A percentile compares a stretch with the other conserved stretches of the same genome.
phyloP scores from a whole-genome alignment of 23 red algal genomes.

The Gracilaria domingensis region DNA sequence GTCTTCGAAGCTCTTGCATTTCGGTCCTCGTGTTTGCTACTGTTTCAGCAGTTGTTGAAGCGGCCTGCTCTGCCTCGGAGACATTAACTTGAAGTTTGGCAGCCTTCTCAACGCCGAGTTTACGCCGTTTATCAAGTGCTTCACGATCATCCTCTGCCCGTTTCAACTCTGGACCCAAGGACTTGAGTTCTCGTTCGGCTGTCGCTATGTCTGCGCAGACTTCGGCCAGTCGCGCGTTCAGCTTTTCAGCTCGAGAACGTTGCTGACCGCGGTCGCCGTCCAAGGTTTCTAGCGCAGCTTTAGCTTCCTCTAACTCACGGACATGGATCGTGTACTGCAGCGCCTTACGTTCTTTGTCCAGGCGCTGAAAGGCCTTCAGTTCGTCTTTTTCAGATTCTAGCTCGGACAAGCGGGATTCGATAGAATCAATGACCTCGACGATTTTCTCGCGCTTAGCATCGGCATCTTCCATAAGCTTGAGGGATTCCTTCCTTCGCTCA shows the following conservation, averaged over 20 bases:
- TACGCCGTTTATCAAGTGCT: conserved; percentile 39
- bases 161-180: conserved; percentile 28
- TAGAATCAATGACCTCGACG: conserved; percentile 84
- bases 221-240: conserved; percentile 39
- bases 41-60: conserved; percentile 38
- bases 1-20: conserved; percentile 60
- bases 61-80: conserved; percentile 54
- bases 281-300: conserved; percentile 76
- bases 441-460: conserved; percentile 87
- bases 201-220: conserved; percentile 50
- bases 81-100: conserved; percentile 73
- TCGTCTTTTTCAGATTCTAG: conserved; percentile 93
- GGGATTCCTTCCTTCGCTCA: conserved; percentile 82
- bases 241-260: conserved; percentile 70
- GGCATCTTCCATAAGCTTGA: conserved; percentile 90
- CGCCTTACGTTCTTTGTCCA: conserved; percentile 89
- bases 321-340: conserved; percentile 83
- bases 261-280: conserved; percentile 57
- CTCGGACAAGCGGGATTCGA: conserved; percentile 87
- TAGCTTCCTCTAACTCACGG: conserved; percentile 81
- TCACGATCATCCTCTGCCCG: conserved; percentile 48
- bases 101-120: conserved; percentile 44
- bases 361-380: conserved; percentile 70
- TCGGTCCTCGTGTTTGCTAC: conserved; percentile 42
- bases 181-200: conserved; percentile 45